These are phyloP conservation scores for Diutina neorugosa DNA, from an alignment of 1,139 yeast species.

Conservation along the genomic window DNA sequence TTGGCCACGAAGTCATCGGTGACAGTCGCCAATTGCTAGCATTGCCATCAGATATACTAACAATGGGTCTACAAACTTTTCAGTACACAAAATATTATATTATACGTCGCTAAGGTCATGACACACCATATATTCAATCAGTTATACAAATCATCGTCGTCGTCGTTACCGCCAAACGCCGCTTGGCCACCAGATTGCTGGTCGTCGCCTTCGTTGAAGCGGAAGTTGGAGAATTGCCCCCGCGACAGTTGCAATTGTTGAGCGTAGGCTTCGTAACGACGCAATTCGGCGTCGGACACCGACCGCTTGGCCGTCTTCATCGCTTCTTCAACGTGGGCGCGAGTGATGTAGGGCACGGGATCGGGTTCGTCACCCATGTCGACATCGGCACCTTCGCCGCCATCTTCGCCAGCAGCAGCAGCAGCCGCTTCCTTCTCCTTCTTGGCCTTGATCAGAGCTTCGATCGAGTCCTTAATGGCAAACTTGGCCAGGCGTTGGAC, in stretches of 20 bases:
- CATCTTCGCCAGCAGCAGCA: constrained; percentile 33
- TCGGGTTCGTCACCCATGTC: constrained; percentile 48
- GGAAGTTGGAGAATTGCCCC: constrained; percentile 76
- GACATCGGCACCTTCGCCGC: constrained; percentile 32
- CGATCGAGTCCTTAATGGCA: constrained; percentile 96
- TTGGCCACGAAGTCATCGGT: constrained; percentile 3
- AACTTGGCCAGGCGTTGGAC: constrained; percentile 98
- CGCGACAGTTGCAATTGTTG: constrained; percentile 94
- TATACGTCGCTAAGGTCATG: background rate
- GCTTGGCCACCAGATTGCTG: constrained; percentile 15
- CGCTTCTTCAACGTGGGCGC: constrained; percentile 93
- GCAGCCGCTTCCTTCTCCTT: constrained; percentile 32
- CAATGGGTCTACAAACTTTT: too few species aligned
- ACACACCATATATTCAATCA: background rate
- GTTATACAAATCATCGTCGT: constrained; percentile 89
- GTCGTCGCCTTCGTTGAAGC: constrained; percentile 40
- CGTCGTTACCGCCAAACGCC: constrained; percentile 63
- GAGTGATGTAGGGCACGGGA: constrained; percentile 91
- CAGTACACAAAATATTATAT: background rate
- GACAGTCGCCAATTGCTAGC: background rate
- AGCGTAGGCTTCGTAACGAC: constrained; percentile 98
- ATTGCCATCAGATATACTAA: too few species aligned
- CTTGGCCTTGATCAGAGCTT: constrained; percentile 51
- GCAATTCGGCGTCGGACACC: constrained; percentile 91
- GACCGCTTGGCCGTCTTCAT: constrained; percentile 99